Base-by-base conservation (phyloP, 2,329 filamentous ascomycete genomes). In the Alternaria viburni region DNA sequence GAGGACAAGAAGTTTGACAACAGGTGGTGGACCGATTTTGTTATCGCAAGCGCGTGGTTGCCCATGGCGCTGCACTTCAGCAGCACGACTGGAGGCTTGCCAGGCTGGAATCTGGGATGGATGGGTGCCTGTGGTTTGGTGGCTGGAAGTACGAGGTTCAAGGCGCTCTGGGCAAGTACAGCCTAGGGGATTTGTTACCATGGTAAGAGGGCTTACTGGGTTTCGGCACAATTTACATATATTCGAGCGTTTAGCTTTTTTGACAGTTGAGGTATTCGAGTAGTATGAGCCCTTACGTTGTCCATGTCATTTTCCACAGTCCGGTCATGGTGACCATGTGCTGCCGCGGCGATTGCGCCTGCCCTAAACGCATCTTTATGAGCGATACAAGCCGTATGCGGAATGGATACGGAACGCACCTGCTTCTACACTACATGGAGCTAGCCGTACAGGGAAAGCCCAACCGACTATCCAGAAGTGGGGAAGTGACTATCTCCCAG, bases 41-140 rank as follows among this genome's bases (percentile, higher is more conserved):
- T 83, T 62, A 80, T 83, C 68, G 79, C 81, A 30, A 60, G 77
- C 36, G 78, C 77, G 52, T 83, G 82, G 82, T 76, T 82, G 59
- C 81, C 82, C 2, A 79, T 83, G 69, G 82, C 81, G 12, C 64
- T 77, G 62, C 81, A 83, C 47, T 83, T 79, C 59, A 78, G 78
- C 51, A 78, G 74, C 54, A 72, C 71, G 21, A 75, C 67, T 13
- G 76, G 74, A 23, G 81, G 81, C 0, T 60, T 83, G 21, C 81
- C 81, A 0, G 81, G 81, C 3, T 83, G 81, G 77, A 83, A 83
- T 66, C 45, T 82, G 62, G 82, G 82, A 2, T 70, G 77, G 54
- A 83, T 83, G 81, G 82, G 82, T 0, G 64, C 77, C 26, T 81
- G 77, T 70, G 82, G 82, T 54, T 69, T 77, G 44, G 72, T 83